Evolutionary conservation across 2,329 filamentous ascomycete species (phyloP), one percentile per base, ranked within the genome.

Genomic region (Aspergillus calidoustus): DNA sequence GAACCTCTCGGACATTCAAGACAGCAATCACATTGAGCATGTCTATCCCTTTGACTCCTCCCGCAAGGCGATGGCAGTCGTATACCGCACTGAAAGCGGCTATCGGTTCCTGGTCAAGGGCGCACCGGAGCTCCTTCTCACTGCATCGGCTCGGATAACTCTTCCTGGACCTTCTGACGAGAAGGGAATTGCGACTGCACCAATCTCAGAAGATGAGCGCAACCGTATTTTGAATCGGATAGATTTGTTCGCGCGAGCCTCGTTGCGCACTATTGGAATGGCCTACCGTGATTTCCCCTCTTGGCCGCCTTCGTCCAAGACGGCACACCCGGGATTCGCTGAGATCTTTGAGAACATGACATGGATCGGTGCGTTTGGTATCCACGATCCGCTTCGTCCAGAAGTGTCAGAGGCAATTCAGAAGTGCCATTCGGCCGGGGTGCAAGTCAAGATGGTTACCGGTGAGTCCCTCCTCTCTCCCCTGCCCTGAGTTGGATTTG

Each of bases 21-120:
- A 80, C 4, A 84, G 86, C 61, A 86, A 85, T 62, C 80, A 81
- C 28, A 82, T 86, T 22, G 77, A 89, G 43, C 90, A 92, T 69
- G 79, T 92, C 48, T 86, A 92, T 63, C 90, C 90, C 0, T 92
- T 93, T 66, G 90, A 92, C 72, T 92, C 90, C 38, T 83, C 85
- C 7, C 86, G 90, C 66, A 93, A 92, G 73, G 92, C 89, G 57
- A 83, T 83, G 81, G 81, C 79, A 22, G 77, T 80, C 43, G 80
- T 82, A 2, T 76, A 81, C 65, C 76, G 76, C 38, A 71, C 76
- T 25, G 65, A 74, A 5, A 65, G 69, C 4, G 70, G 72, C 8
- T 82, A 81, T 63, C 78, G 81, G 38, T 70, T 83, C 19, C 72
- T 82, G 28, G 79, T 83, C 56, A 83, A 83, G 65, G 81, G 81